Evolutionary conservation across 2,329 filamentous ascomycete species (phyloP), one percentile per base, ranked within the genome.

Genomic region (Coniochaeta pulveracea): DNA sequence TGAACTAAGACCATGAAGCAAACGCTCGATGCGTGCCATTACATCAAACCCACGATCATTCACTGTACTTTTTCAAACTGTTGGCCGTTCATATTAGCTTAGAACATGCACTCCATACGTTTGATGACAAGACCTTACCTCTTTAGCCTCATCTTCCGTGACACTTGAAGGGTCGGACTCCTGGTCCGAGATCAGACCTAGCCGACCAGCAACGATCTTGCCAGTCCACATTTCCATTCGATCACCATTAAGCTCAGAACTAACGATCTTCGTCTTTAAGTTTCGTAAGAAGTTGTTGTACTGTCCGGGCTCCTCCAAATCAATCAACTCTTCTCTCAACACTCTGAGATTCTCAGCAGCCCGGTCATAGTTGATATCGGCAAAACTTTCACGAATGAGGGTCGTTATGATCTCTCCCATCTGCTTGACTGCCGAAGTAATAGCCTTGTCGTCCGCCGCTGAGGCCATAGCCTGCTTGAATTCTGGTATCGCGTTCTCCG

Each of bases 401-500:
- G 65, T 61, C 37, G 76, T 67, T 27, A 93, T 71, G 35, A 94
- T 79, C 4, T 52, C 52, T 10, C 69, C 75, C 72, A 96, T 82
- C 48, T 93, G 84, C 42, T 76, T 73, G 5, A 76, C 68, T 1
- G 81, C 80, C 12, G 78, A 70, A 38, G 74, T 64, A 34, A 93
- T 71, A 4, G 70, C 64, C 2, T 69, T 60, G 2, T 80, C 60
- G 18, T 77, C 69, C 6, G 73, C 66, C 0, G 80, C 67, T 2
- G 61, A 58, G 2, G 64, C 64, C 11, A 96, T 64, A 3, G 79
- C 69, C 52, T 85, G 85, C 51, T 88, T 93, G 70, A 94, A 95
- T 38, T 89, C 84, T 0, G 91, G 86, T 5, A 96, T 76, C 2
- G 88, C 76, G 42, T 96, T 96, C 8, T 80, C 69, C 0, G 70